Percentiles rank a stretch among this genome's conserved stretches.
These are phyloP conservation scores for Globisporangium ultimum DNA, from an alignment of 352 stramenopile species.

Conservation along the genomic window DNA sequence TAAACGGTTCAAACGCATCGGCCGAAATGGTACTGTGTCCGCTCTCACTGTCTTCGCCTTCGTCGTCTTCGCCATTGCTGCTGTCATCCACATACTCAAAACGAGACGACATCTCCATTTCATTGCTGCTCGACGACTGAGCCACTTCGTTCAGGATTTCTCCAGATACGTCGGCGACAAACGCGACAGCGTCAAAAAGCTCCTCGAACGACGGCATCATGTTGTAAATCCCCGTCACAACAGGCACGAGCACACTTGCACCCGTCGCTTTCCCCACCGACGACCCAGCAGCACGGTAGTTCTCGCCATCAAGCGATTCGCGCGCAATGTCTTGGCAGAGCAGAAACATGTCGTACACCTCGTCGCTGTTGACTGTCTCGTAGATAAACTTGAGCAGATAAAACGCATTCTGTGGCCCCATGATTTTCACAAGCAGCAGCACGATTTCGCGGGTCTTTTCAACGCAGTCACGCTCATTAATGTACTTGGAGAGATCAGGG, in stretches of 20 bases:
- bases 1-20: constrained; percentile 15
- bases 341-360: constrained; percentile 62
- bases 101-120: constrained; percentile 11
- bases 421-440: constrained; percentile 44
- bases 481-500: constrained; percentile 33
- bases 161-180: constrained; percentile 62
- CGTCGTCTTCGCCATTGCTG: constrained; percentile 12
- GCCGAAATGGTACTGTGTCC: constrained; percentile 15
- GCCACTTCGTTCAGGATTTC: constrained; percentile 40
- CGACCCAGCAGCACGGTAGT: constrained; percentile 50
- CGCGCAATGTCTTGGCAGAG: constrained; percentile 59
- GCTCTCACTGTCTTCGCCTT: constrained; percentile 6
- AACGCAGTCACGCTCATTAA: constrained; percentile 57
- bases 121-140: not conserved
- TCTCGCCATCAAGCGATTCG: constrained; percentile 57
- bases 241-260: constrained; percentile 35
- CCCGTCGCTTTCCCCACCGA: constrained; percentile 39
- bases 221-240: constrained; percentile 44
- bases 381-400: constrained; percentile 70
- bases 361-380: constrained; percentile 73
- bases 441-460: constrained; percentile 43
- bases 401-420: constrained; percentile 73
- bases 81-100: constrained; percentile 37
- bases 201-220: constrained; percentile 69
- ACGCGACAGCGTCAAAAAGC: constrained; percentile 41